Evolutionary conservation across 2,329 filamentous ascomycete species (phyloP).

Genomic region (Periconia sp.): DNA sequence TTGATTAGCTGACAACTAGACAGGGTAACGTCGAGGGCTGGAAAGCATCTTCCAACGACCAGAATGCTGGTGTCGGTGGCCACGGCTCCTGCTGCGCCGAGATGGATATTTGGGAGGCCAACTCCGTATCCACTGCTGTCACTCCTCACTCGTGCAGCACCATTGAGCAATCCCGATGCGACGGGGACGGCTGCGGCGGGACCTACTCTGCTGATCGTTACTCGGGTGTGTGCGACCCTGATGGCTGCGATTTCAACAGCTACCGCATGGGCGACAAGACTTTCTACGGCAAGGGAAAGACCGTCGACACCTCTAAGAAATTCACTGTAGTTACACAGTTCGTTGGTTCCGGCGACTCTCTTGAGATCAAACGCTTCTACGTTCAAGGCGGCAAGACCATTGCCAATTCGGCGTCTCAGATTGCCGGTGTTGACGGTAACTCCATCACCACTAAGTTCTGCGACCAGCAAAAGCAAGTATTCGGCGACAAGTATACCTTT

Average conservation of each 20-base stretch:
- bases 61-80: slow-evolving; percentile 57
- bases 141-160: slow-evolving; percentile 67
- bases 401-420: slow-evolving; percentile 47
- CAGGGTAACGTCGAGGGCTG: slow-evolving; percentile 61
- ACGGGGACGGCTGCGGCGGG: slow-evolving; percentile 53
- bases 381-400: slow-evolving; percentile 54
- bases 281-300: slow-evolving; percentile 65
- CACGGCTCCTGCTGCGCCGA: slow-evolving; percentile 68
- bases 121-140: slow-evolving; percentile 64
- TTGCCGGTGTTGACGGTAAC: slow-evolving; percentile 56
- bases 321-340: slow-evolving; percentile 58
- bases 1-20: slow-evolving; percentile 3
- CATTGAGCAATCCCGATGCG: slow-evolving; percentile 58
- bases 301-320: slow-evolving; percentile 43
- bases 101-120: slow-evolving; percentile 73
- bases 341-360: slow-evolving; percentile 46
- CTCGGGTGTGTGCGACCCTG: slow-evolving; percentile 66
- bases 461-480: slow-evolving; percentile 58
- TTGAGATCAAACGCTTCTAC: slow-evolving; percentile 54
- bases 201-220: slow-evolving; percentile 57
- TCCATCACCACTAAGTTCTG: slow-evolving; percentile 63
- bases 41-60: slow-evolving; percentile 57
- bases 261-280: slow-evolving; percentile 66
- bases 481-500: slow-evolving; percentile 61
- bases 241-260: slow-evolving; percentile 65